These are phyloP conservation scores for Solanum virginianum DNA, from an alignment of 257 asterid species.

Conservation along the genomic window DNA sequence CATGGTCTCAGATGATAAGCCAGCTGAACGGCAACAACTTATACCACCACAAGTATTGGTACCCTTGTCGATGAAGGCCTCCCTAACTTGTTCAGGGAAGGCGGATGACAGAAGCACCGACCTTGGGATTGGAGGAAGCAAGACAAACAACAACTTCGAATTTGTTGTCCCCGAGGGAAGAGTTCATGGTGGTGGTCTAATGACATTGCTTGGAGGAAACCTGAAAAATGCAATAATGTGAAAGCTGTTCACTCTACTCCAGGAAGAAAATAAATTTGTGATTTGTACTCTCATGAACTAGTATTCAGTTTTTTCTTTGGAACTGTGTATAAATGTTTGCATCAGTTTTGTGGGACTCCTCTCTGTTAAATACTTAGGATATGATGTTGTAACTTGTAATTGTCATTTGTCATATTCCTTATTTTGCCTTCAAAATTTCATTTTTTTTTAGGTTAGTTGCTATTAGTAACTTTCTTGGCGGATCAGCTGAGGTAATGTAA, in stretches of 20 bases:
- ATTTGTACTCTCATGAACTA: slow-evolving; percentile 1
- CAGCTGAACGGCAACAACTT: slow-evolving; percentile 39
- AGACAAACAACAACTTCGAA: slow-evolving; percentile 15
- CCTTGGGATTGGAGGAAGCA: slow-evolving; percentile 1
- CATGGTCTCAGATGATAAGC: slow-evolving; percentile 45
- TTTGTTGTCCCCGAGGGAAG: slow-evolving; percentile 65
- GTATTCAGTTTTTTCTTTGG: neutral
- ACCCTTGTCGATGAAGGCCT: slow-evolving; percentile 77
- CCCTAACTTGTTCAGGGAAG: slow-evolving; percentile 30
- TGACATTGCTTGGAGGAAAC: slow-evolving; percentile 72
- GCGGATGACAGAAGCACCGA: slow-evolving; percentile 22
- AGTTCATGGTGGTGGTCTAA: slow-evolving; percentile 92
- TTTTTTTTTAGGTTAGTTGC: neutral
- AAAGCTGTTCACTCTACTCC: neutral
- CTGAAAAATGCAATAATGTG: slow-evolving; percentile 30
- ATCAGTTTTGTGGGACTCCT: neutral
- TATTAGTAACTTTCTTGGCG: neutral
- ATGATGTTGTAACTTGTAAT: slow-evolving; percentile 1
- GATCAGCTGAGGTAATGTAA: neutral
- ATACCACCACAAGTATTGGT: slow-evolving; percentile 82
- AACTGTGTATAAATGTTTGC: neutral
- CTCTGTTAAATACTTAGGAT: neutral
- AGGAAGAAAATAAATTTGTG: neutral
- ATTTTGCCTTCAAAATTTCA: neutral
- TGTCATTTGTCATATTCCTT: neutral